A percentile compares a stretch with the other conserved stretches of the same genome.
Evolutionary conservation across 495 filamentous ascomycete species (phyloP).

Genomic region (Penicillium verhagenii): DNA sequence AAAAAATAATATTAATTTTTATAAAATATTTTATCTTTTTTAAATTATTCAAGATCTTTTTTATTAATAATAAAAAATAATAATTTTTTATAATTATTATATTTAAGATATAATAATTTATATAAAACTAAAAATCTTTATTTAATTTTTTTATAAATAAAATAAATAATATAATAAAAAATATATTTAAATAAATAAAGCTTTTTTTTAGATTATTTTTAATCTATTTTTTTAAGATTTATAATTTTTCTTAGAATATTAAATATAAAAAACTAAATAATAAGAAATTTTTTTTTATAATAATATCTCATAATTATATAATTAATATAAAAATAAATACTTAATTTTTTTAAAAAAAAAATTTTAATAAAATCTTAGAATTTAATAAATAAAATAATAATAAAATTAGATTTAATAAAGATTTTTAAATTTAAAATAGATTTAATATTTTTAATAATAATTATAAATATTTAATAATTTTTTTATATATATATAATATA

Average conservation of each 20-base stretch:
- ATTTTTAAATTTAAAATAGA: too few species aligned
- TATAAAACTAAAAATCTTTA: background rate
- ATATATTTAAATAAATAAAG: background rate
- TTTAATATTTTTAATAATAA: too few species aligned
- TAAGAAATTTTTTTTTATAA: background rate
- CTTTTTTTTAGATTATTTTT: background rate
- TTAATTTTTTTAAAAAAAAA: background rate
- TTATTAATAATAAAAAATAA: background rate
- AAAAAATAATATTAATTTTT: background rate
- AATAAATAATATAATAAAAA: background rate
- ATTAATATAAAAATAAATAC: background rate
- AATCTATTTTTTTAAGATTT: background rate
- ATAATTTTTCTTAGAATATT: background rate
- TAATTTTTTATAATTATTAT: background rate
- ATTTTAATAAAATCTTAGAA: too few species aligned
- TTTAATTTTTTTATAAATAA: conserved; percentile 3
- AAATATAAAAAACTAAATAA: background rate
- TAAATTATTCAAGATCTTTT: background rate
- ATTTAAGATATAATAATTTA: background rate
- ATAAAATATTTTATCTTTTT: background rate
- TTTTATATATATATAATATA: too few species aligned
- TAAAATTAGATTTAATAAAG: too few species aligned
- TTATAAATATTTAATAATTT: too few species aligned
- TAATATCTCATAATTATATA: background rate
- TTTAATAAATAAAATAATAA: too few species aligned